Base-by-base conservation (phyloP, 2,329 filamentous ascomycete genomes). In the Gremmenia infestans region DNA sequence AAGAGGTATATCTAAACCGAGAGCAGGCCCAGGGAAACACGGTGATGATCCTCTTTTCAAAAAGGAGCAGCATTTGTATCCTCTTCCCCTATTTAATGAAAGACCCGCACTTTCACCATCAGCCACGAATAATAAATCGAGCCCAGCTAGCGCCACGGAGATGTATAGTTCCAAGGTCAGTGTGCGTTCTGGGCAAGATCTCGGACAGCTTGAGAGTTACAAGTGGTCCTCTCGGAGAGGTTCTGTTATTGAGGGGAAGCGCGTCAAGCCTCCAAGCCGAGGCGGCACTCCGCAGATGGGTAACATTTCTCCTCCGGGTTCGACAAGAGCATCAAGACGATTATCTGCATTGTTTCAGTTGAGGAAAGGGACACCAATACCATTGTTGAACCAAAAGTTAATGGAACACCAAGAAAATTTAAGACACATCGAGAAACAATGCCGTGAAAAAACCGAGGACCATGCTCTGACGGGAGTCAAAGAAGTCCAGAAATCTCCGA, bases 351-450 rank as follows among this genome's bases (percentile, higher is more conserved):
- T 54, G 1, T 54, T 57, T 28, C 50, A 60, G 37, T 23, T 55
- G 6, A 45, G 32, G 35, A 42, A 58, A 12, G 35, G 51, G 42
- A 52, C 50, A 19, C 45, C 54, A 8, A 50, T 56, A n/a, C 56
- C 55, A 36, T 7, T 48, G 2, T 47, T 61, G 25, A 61, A 53
- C 9, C 49, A 60, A 40, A 60, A 54, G 37, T 19, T 61, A 19
- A 47, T 56, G 5, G 52, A 55, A 3, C 56, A 59, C 22, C 55
- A 60, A 46, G 54, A 63, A 45, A 53, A 62, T 8, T 46, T 59
- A 6, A 53, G 50, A 37, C 52, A 48, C 6, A 54, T 52, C 11
- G 50, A 56, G 28, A 48, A 43, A 50, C 9, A 23, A 45, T 17
- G 40, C 43, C 48, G 54, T 51, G 42, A 48, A 52, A n/a, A 53